Percentiles rank a stretch among this genome's conserved stretches.
These are phyloP conservation scores for Pelagomonas calceolata DNA, from an alignment of 108 stramenopile species.

Conservation along the genomic window DNA sequence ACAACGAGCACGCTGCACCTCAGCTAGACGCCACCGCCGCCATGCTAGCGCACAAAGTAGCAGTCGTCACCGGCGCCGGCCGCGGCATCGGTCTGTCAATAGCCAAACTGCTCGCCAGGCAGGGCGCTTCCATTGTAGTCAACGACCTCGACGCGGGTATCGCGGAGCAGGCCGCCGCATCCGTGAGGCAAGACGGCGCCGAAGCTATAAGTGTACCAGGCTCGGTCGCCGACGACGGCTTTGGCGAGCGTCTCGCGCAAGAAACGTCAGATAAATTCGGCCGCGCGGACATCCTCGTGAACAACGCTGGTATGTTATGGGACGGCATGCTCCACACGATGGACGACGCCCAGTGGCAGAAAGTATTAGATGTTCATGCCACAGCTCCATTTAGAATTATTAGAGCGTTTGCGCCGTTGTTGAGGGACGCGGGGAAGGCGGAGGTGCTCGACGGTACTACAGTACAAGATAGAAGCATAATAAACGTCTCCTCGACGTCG, in stretches of 20 bases:
- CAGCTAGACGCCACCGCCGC: no score
- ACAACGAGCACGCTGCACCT: no score
- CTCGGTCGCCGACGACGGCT: neutral
- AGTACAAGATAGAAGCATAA: neutral
- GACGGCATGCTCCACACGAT: neutral
- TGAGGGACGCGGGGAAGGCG: neutral
- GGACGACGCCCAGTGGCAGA: neutral
- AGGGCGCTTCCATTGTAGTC: neutral
- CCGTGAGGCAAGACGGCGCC: neutral
- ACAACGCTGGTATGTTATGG: neutral
- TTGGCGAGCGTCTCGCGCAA: neutral
- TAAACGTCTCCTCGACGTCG: constrained; percentile 11
- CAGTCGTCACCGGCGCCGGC: neutral
- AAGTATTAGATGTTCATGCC: neutral
- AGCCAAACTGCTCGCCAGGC: neutral
- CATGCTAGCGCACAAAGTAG: neutral
- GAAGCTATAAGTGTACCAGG: neutral
- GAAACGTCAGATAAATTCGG: neutral
- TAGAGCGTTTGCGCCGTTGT: neutral
- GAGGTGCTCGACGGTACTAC: neutral
- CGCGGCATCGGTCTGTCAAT: neutral
- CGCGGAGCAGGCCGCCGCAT: neutral
- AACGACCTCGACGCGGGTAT: neutral
- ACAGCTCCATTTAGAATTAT: neutral
- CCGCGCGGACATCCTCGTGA: neutral